These are phyloP conservation scores for Ceratobasidium sp. DNA, from an alignment of 1,284 basidiomycete genomes.

Conservation along the genomic window DNA sequence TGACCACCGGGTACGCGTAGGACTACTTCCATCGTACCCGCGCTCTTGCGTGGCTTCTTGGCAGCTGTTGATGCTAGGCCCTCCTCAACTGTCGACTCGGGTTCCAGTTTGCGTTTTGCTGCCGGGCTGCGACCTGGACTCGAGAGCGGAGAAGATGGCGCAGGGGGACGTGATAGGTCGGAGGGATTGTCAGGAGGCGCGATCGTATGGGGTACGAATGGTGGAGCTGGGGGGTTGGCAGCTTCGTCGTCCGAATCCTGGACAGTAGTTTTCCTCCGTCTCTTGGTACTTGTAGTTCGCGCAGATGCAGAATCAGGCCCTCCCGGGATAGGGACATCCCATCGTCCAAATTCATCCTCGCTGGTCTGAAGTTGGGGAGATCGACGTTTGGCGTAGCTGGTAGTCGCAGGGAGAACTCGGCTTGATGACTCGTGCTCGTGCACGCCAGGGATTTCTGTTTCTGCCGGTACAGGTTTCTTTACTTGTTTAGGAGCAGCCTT, in stretches of 20 bases:
- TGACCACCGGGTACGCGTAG: background rate
- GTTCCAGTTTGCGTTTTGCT: conserved; percentile 27
- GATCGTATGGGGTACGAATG: conserved; percentile 9
- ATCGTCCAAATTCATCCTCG: conserved; percentile 35
- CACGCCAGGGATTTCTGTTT: background rate
- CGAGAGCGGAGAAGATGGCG: conserved; percentile 33
- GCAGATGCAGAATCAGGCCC: background rate
- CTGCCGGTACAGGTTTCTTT: background rate
- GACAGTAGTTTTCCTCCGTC: conserved; percentile 16
- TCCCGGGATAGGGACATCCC: conserved; percentile 31
- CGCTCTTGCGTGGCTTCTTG: conserved; percentile 38
- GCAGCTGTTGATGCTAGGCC: background rate
- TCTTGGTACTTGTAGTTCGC: conserved; percentile 2
- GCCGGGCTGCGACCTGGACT: conserved; percentile 33
- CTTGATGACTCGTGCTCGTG: conserved; percentile 1
- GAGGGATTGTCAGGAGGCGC: background rate
- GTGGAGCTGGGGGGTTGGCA: background rate
- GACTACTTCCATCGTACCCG: conserved; percentile 29
- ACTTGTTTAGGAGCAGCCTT: conserved; percentile 7
- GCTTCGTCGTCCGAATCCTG: conserved; percentile 19
- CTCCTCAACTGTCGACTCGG: background rate
- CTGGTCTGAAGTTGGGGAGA: conserved; percentile 24
- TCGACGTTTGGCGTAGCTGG: conserved; percentile 1
- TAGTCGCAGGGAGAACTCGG: background rate
- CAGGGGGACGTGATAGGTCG: background rate